phyloP scores from a whole-genome alignment of 1,139 yeast genomes.

The Lizanozyma gosingica region DNA sequence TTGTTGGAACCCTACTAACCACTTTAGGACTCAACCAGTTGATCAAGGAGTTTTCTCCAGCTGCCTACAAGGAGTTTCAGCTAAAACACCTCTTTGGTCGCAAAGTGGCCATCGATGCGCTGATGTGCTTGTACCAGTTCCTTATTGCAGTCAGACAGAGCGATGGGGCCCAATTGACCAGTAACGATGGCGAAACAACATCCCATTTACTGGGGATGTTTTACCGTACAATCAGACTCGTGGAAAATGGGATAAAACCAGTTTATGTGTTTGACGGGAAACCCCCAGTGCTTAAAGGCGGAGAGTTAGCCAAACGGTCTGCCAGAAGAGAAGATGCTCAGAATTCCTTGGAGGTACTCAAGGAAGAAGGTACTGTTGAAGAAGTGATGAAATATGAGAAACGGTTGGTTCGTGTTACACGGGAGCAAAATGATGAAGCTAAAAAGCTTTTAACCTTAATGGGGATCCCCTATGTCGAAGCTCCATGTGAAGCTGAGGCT shows the following conservation, averaged over 20 bases:
- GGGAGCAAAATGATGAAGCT: constrained; percentile 92
- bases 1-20: constrained; percentile 11
- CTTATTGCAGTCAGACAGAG: constrained; percentile 92
- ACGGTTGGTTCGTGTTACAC: constrained; percentile 79
- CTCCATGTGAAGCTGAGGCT: constrained; percentile 98
- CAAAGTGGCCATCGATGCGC: constrained; percentile 84
- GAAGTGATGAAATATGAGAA: constrained; percentile 73
- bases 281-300: constrained; percentile 87
- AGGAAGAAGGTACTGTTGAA: constrained; percentile 73
- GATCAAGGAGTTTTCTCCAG: constrained; percentile 83
- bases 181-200: constrained; percentile 87
- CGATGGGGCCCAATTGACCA: constrained; percentile 90
- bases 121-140: constrained; percentile 93
- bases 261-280: constrained; percentile 95
- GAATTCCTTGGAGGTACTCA: constrained; percentile 59
- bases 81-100: constrained; percentile 85
- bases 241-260: constrained; percentile 90
- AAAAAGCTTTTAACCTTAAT: constrained; percentile 66
- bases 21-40: constrained; percentile 60
- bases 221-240: constrained; percentile 81
- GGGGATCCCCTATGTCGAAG: constrained; percentile 93
- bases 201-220: constrained; percentile 95
- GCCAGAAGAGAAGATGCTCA: constrained; percentile 78
- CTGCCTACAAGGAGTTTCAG: constrained; percentile 67
- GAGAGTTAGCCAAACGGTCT: constrained; percentile 82